Percentiles rank a stretch among this genome's conserved stretches.
phyloP scores from a whole-genome alignment of 352 stramenopile species.

The Blastocystis sp. region DNA sequence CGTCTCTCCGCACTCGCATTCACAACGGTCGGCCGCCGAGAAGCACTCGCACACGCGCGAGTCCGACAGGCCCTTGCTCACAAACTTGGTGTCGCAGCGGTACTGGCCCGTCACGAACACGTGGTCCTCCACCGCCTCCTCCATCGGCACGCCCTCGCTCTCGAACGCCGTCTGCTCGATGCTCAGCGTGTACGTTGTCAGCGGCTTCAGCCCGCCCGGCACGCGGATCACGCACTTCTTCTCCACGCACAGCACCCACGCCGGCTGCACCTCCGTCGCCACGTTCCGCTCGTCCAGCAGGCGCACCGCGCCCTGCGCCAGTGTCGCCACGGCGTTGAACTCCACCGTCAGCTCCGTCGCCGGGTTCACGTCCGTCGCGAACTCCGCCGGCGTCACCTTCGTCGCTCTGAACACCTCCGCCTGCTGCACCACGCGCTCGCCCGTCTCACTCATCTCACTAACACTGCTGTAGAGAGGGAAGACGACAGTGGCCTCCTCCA shows the following conservation, averaged over 20 bases:
- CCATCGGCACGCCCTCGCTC: neutral
- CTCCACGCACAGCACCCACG: neutral
- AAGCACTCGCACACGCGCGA: slow-evolving; percentile 36
- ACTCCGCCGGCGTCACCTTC: slow-evolving; percentile 6
- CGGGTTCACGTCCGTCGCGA: slow-evolving; percentile 28
- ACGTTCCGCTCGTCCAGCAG: slow-evolving; percentile 27
- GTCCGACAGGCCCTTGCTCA: slow-evolving; percentile 7
- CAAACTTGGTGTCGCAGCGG: slow-evolving; percentile 37
- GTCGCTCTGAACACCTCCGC: neutral
- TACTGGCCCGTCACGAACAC: slow-evolving; percentile 15
- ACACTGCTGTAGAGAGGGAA: slow-evolving; percentile 19
- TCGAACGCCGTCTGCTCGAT: slow-evolving; percentile 22
- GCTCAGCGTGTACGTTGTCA: slow-evolving; percentile 21
- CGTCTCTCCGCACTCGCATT: slow-evolving; percentile 63
- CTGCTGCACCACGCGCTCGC: neutral
- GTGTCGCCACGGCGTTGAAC: neutral
- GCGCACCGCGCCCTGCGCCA: neutral
- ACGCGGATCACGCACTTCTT: slow-evolving; percentile 10
- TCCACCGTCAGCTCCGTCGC: neutral
- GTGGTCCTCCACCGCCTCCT: slow-evolving; percentile 11
- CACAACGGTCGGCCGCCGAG: neutral
- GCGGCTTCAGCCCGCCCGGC: slow-evolving; percentile 3
- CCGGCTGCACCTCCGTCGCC: neutral
- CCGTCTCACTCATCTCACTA: too few species aligned
- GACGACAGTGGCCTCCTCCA: neutral